These are phyloP conservation scores for Xylariaceae sp. DNA, from an alignment of 2,329 filamentous ascomycete genomes.

Conservation along the genomic window DNA sequence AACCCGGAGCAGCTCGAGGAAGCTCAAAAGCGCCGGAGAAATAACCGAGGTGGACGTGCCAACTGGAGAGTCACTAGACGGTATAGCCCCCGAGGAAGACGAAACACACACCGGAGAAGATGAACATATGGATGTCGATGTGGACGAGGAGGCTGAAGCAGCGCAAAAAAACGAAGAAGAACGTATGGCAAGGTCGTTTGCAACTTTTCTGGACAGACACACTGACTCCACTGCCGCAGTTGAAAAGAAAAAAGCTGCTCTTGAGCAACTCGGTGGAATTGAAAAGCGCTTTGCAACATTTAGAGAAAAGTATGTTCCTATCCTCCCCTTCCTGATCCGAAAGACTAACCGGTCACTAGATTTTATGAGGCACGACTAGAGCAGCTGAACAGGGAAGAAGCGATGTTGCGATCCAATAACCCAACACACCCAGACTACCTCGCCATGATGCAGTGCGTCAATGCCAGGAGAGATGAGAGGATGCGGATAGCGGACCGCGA, in stretches of 20 bases:
- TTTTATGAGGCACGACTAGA: conserved; percentile 85
- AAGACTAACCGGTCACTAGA: conserved; percentile 40
- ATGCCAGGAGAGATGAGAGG: conserved; percentile 76
- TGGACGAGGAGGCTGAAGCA: conserved; percentile 55
- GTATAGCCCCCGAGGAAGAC: conserved; percentile 36
- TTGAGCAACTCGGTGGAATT: conserved; percentile 71
- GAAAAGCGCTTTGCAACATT: conserved; percentile 87
- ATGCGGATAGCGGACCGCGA: conserved; percentile 69
- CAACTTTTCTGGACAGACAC: conserved; percentile 7
- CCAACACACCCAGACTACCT: conserved; percentile 88
- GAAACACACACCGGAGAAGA: conserved; percentile 48
- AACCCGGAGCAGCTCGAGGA: conserved; percentile 34
- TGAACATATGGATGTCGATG: conserved; percentile 48
- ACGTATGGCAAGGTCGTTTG: conserved; percentile 38
- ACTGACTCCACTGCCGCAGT: conserved; percentile 47
- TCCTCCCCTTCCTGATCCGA: conserved; percentile 10
- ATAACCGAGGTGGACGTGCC: conserved; percentile 18
- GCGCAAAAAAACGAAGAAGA: conserved; percentile 60
- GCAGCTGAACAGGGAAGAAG: conserved; percentile 67
- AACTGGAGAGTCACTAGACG: conserved; percentile 31
- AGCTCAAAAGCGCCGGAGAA: conserved; percentile 28
- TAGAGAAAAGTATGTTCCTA: conserved; percentile 59
- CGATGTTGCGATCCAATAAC: conserved; percentile 51
- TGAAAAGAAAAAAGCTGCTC: conserved; percentile 70
- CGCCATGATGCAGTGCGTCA: conserved; percentile 81